Conservation (phyloP, 495 filamentous ascomycete species). For the Apiosordaria backusii region DNA sequence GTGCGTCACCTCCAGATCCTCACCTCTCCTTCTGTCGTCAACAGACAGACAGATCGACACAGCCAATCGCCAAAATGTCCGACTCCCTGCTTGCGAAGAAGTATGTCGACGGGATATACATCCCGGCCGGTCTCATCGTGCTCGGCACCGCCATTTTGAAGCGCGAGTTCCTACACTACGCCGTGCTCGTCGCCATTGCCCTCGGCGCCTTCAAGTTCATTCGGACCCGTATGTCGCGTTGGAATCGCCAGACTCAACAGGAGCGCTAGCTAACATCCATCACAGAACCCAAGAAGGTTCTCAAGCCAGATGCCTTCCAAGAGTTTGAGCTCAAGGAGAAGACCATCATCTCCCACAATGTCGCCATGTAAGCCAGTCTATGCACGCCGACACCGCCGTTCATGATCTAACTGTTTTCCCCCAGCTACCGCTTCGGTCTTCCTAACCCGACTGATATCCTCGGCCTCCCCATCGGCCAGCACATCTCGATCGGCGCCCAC, state of each 20-base stretch:
- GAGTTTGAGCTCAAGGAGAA: conserved; percentile 86
- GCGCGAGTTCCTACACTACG: conserved; percentile 71
- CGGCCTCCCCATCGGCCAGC: conserved; percentile 95
- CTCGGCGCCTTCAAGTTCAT: conserved; percentile 64
- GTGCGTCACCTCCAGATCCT: not conserved
- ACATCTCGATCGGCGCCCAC: conserved; percentile 88
- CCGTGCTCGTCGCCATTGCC: conserved; percentile 57
- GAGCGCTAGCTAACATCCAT: conserved; percentile 25
- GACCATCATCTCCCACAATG: conserved; percentile 92
- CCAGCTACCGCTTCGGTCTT: conserved; percentile 82
- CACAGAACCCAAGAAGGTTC: conserved; percentile 68
- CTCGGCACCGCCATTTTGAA: conserved; percentile 73
- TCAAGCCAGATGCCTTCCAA: conserved; percentile 85
- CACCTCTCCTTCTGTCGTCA: not conserved
- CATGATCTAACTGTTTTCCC: conserved; percentile 16
- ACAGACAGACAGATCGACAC: conserved; percentile 4
- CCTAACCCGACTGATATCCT: conserved; percentile 75
- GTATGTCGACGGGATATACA: conserved; percentile 71
- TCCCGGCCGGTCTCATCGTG: conserved; percentile 78
- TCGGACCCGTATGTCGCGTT: conserved; percentile 46
- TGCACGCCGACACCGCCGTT: not conserved
- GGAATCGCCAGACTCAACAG: conserved; percentile 8
- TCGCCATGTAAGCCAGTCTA: conserved; percentile 65
- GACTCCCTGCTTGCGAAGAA: conserved; percentile 35
- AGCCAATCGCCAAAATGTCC: conserved; percentile 20